Evolutionary conservation across 495 filamentous ascomycete species (phyloP), one percentile per base, ranked within the genome.

Genomic region (Aspergillus hancockii): DNA sequence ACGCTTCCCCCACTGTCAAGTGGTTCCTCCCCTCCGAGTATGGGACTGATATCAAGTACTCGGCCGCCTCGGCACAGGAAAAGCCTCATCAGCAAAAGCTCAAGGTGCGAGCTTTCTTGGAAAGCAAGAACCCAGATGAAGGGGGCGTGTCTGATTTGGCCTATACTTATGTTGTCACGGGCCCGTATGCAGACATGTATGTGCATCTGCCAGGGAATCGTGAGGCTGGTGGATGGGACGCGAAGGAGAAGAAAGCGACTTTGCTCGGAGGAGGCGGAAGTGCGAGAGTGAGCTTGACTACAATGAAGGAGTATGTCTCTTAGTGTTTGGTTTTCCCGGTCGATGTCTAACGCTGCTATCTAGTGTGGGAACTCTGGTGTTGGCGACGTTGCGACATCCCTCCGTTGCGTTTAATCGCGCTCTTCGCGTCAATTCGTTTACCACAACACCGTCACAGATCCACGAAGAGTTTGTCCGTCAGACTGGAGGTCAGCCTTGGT

Each of bases 21-120:
- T 84, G 84, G 75, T 90, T 90, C 72, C 79, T 89, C 60, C 87
- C 88, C 5, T 88, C 84, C 19, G 88, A 90, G 66, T 90, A 87
- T 63, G 88, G 88, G 57, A 91, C 88, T 0, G 88, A 90, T 57
- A 86, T 90, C 60, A 86, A 87, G 66, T 87, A 90, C 63, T 72
- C 79, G 19, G 74, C 81, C 9, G 74, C 78, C 36, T 88, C 85
- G 54, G 79, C 77, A 22, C 50, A 71, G 32, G 88, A 90, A 70
- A 82, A 80, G 64, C 86, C 88, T 0, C 88, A 91, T 60, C 88
- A 90, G 70, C 71, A 80, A 63, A 90, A 91, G 69, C 79, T 90
- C 43, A 81, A 81, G 45, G 84, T 90, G 38, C 78, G 88, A 34
- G 82, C 79, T 23, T 81, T 81, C 47, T 75, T 89, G 12, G 43